Evolutionary conservation across 352 stramenopile genomes (phyloP).

Genomic region (Pythium oligandrum): DNA sequence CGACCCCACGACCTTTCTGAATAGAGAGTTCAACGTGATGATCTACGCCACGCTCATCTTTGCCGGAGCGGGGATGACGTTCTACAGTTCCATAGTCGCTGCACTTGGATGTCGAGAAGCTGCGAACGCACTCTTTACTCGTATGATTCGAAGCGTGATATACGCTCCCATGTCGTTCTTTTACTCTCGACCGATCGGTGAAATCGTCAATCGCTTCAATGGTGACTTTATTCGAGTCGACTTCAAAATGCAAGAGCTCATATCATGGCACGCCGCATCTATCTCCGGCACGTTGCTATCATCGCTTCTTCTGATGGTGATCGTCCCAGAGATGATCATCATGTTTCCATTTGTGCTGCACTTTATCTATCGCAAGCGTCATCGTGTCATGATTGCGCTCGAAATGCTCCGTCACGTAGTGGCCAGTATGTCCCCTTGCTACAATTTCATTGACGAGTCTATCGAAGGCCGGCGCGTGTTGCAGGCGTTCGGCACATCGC

Average conservation of each 20-base stretch:
- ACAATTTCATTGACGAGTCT: constrained; percentile 20
- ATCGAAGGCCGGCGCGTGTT: constrained; percentile 18
- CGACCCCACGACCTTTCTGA: background rate
- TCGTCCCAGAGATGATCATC: constrained; percentile 52
- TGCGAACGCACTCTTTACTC: constrained; percentile 7
- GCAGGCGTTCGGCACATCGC: constrained; percentile 12
- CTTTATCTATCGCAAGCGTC: constrained; percentile 16
- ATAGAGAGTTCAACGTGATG: constrained; percentile 12
- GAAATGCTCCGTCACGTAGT: constrained; percentile 14
- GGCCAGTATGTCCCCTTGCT: constrained; percentile 16
- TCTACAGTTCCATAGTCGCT: constrained; percentile 14
- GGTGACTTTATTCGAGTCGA: constrained; percentile 15
- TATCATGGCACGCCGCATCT: constrained; percentile 10
- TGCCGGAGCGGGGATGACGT: constrained; percentile 11
- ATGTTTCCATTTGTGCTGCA: constrained; percentile 67
- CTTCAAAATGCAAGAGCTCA: constrained; percentile 7
- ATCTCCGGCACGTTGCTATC: constrained; percentile 19
- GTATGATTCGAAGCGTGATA: constrained; percentile 14
- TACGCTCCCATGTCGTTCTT: constrained; percentile 32
- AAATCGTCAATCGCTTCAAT: constrained; percentile 40
- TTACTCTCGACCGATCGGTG: constrained; percentile 24
- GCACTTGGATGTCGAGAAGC: constrained; percentile 12
- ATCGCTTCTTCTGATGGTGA: constrained; percentile 11
- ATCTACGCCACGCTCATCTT: constrained; percentile 17
- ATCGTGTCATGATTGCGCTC: constrained; percentile 15